Conservation (phyloP, 2,329 filamentous ascomycete genomes). For the Paracorniculantispora psalliotae region DNA sequence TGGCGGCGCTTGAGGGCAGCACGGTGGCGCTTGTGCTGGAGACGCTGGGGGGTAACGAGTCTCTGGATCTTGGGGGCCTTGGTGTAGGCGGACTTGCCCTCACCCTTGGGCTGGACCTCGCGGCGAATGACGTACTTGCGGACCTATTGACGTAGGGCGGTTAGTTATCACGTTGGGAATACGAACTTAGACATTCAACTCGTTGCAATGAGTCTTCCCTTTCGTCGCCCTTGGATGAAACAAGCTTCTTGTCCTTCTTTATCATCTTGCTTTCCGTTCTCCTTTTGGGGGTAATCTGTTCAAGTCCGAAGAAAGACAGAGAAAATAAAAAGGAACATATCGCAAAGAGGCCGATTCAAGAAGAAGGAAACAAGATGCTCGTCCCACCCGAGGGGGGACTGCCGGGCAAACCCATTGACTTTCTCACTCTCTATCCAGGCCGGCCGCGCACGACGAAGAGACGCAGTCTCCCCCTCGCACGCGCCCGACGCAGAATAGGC, state of each 20-base stretch:
- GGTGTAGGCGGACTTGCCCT: constrained; percentile 98
- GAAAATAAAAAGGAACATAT: neutral
- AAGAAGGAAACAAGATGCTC: constrained; percentile 12
- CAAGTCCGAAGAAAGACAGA: neutral
- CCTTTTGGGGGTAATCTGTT: neutral
- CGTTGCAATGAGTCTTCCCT: neutral
- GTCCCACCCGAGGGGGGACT: constrained; percentile 1
- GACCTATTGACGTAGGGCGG: constrained; percentile 52
- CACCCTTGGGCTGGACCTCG: constrained; percentile 93
- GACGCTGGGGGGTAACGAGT: constrained; percentile 97
- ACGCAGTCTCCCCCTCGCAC: constrained; percentile 25
- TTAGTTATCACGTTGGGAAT: neutral
- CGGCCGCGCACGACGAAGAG: constrained; percentile 15
- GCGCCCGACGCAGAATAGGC: constrained; percentile 57
- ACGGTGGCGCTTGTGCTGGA: constrained; percentile 99
- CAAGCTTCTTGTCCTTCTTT: constrained; percentile 12
- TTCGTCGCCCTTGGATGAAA: neutral
- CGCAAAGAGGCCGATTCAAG: neutral
- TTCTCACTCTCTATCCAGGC: constrained; percentile 58
- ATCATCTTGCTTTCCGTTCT: neutral
- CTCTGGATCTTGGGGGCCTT: constrained; percentile 99
- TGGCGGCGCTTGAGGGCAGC: constrained; percentile 97
- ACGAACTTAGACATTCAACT: constrained; percentile 7
- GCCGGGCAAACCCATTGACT: constrained; percentile 16
- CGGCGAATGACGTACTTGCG: constrained; percentile 99